phyloP scores from a whole-genome alignment of 2,329 filamentous ascomycete genomes.

The Aspergillus sp. region DNA sequence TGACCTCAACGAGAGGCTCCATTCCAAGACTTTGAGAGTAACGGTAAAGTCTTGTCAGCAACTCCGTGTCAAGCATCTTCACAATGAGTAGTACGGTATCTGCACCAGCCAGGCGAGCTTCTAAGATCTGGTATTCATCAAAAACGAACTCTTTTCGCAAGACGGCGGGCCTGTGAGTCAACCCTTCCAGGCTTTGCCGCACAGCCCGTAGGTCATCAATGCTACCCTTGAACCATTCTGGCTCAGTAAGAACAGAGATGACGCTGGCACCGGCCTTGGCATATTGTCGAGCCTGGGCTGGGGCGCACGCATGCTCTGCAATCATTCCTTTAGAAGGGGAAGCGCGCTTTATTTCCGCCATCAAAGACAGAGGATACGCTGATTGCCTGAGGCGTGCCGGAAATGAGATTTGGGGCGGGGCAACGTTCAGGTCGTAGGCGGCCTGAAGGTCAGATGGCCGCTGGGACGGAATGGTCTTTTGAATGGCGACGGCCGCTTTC shows the following conservation, averaged over 20 bases:
- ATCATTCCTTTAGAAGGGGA: conserved; percentile 97
- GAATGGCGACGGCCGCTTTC: conserved; percentile 72
- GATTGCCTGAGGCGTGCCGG: conserved; percentile 78
- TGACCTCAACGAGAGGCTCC: conserved; percentile 97
- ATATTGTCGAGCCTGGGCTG: conserved; percentile 87
- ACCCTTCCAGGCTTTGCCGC: conserved; percentile 82
- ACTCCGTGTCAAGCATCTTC: conserved; percentile 85
- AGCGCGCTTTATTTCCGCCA: conserved; percentile 96
- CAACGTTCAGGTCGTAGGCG: conserved; percentile 80
- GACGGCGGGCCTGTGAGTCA: conserved; percentile 90
- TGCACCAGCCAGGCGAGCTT: conserved; percentile 88
- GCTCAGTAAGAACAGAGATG: conserved; percentile 97
- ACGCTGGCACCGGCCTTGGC: conserved; percentile 93
- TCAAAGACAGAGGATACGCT: conserved; percentile 84
- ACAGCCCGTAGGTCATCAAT: conserved; percentile 91
- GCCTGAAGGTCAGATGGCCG: conserved; percentile 82
- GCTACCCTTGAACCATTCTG: conserved; percentile 98
- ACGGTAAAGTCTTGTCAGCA: conserved; percentile 77
- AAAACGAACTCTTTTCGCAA: conserved; percentile 97
- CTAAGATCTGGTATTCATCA: conserved; percentile 96
- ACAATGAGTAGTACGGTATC: conserved; percentile 96
- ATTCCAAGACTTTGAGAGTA: conserved; percentile 91
- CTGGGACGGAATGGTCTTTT: conserved; percentile 85
- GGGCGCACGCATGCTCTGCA: conserved; percentile 82
- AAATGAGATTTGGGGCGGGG: conserved; percentile 82